Base-by-base conservation (phyloP, 306 rosid species). In the Malus sylvestris region DNA sequence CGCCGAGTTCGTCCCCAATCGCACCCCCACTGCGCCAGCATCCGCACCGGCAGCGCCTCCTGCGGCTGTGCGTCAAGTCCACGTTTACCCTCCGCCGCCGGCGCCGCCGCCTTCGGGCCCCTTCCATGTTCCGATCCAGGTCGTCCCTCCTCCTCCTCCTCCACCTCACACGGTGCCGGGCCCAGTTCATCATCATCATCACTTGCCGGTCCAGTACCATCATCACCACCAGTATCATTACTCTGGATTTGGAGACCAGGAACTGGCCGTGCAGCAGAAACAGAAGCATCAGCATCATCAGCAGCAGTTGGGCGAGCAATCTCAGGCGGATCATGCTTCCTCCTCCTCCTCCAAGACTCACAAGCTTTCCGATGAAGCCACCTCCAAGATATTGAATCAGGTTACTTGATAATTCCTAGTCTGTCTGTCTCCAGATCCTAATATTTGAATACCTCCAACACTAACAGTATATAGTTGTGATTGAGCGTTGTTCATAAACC, bases 341-440 rank as follows among this genome's bases (percentile, higher is more conserved):
- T 82, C 84, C 53, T 82, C 84, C 44, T 59, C 83, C 60, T 35
- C 80, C 70, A 91, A 89, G 76, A 67, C 61, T 29, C 70, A 19
- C 85, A 93, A 87, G 87, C 90, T 81, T 75, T 77, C 92, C 30
- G 98, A 89, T 59, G 97, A 93, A 29, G 78, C 91, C 55, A 57
- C 84, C 75, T 86, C 76, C 71, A 93, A 91, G 87, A 86, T 93
- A 81, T 76, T 91, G 87, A 93, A 93, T 82, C 98, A 93, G 98
- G 97, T 90, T 32, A 23, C 59, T 23, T 30, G n/a, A 6, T 23
- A 35, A 1, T 10, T 40, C 32, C 52, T 63, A 57, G 33, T 77
- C 60, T 49, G 9, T 7, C 19, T 22, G 11, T 32, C 44, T n/a
- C 25, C 29, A 20, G 70, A 66, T 66, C 51, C 29, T 38, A 38